Base-by-base conservation (phyloP, 345 rosid genomes). In the Populus pruinosa region DNA sequence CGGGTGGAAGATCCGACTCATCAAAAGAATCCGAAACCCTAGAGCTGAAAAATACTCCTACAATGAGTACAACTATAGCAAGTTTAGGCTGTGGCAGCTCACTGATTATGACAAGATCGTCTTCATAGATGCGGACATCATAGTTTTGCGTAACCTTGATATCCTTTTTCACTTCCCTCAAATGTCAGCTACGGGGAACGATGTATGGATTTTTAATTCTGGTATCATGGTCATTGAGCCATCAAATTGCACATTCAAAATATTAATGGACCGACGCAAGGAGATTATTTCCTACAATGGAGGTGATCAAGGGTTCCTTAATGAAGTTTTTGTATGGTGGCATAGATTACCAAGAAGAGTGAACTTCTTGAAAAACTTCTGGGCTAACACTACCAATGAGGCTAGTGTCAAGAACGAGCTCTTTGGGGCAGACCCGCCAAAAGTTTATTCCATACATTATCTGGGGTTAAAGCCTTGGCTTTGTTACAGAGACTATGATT, bases 201-300 rank as follows among this genome's bases (percentile, higher is more conserved):
- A 93, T 77, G 79, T 88, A 10, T 92, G 91, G 91, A 88, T 92
- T 73, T 96, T 92, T 73, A 96, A 96, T 71, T 96, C 98, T 0
- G 97, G 98, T 1, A 80, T 93, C n/a, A 96, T 96, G 99, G 95
- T 96, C 65, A 83, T 93, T 29, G 97, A 96, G 86, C 99, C 99
- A 11, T 93, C 98, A 23, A 93, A 91, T n/a, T 96, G 99, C 82
- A 92, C 95, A 0, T 96, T 93, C 80, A 75, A 74, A 59, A 74
- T 77, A 38, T 74, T 96, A 31, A 92, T 96, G 98, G 85, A 82
- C 49, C 87, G 71, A 13, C 88, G 93, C 3, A 71, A 70, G 41
- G 91, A 93, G 59, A 87, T 96, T 36, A 86, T 96, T 38, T 96
- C 98, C 18, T 93, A 96, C 81, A 96, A 96, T 53, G 99, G 99